A percentile compares a stretch with the other conserved stretches of the same genome.
These are phyloP conservation scores for Spongospora subterranea DNA, from an alignment of 208 protist genomes.

Conservation along the genomic window DNA sequence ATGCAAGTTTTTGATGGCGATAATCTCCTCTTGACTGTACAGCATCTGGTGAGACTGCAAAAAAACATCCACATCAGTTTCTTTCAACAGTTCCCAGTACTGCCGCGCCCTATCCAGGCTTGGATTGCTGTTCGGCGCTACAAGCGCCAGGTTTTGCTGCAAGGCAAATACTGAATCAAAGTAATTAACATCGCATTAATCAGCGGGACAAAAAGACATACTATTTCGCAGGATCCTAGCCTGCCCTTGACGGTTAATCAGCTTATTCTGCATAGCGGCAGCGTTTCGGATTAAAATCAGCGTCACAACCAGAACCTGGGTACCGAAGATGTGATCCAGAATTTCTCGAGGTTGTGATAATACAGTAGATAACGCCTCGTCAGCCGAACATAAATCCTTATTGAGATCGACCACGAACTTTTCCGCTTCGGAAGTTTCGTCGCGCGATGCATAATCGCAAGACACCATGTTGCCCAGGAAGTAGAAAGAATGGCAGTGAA, in stretches of 20 bases:
- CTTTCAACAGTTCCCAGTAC: slow-evolving; percentile 53
- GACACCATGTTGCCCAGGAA: slow-evolving; percentile 14
- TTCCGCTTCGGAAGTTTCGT: slow-evolving; percentile 25
- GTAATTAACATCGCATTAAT: not conserved
- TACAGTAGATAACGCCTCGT: not conserved
- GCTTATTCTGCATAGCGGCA: slow-evolving; percentile 18
- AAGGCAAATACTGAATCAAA: not conserved
- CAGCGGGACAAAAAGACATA: not conserved
- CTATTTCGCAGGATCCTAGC: slow-evolving; percentile 1
- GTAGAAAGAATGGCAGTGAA: slow-evolving; percentile 46
- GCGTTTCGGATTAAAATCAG: slow-evolving; percentile 14
- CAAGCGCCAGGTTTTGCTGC: slow-evolving; percentile 3
- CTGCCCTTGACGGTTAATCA: slow-evolving; percentile 34
- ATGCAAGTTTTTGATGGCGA: not conserved
- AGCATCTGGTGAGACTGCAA: not conserved
- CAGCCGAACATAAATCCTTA: not conserved
- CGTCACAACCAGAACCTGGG: not conserved
- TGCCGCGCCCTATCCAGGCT: slow-evolving; percentile 6
- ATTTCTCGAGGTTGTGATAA: not conserved
- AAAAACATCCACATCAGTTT: not conserved
- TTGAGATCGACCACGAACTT: slow-evolving; percentile 54
- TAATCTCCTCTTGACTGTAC: not conserved
- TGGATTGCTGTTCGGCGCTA: not conserved
- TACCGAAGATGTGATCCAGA: not conserved
- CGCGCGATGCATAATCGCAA: slow-evolving; percentile 12